Evolutionary conservation across 2,329 filamentous ascomycete genomes (phyloP).

Genomic region (Emmonsiellopsis sp.): DNA sequence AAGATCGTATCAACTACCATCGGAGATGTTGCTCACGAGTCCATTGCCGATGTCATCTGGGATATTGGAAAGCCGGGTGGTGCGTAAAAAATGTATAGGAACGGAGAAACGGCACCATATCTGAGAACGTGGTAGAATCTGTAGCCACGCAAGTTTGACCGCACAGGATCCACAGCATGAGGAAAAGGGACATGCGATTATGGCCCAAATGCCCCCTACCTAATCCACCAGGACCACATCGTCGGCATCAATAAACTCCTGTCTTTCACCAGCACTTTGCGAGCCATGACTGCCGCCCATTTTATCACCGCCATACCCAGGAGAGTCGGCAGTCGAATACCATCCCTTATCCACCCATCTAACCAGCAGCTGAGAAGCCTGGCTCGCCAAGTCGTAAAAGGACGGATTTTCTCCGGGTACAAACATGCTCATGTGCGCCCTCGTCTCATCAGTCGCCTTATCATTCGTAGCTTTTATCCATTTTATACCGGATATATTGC

Average conservation of each 20-base stretch:
- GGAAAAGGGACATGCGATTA: too few relatives aligned
- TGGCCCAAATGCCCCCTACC: background rate
- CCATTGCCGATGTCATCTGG: too few relatives aligned
- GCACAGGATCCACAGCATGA: too few relatives aligned
- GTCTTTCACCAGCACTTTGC: conserved; percentile 7
- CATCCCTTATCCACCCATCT: conserved; percentile 31
- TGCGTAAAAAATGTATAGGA: too few relatives aligned
- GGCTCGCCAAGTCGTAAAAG: conserved; percentile 30
- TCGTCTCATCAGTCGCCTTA: conserved; percentile 65
- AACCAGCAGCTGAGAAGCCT: conserved; percentile 29
- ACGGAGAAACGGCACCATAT: too few relatives aligned
- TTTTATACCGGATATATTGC: conserved; percentile 32
- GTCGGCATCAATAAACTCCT: conserved; percentile 23
- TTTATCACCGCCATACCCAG: conserved; percentile 13
- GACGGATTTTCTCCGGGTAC: conserved; percentile 33
- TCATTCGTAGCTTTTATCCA: conserved; percentile 73
- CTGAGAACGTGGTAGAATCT: too few relatives aligned
- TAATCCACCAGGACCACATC: conserved; percentile 28
- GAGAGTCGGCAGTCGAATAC: conserved; percentile 23
- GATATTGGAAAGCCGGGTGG: too few relatives aligned
- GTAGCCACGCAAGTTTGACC: too few relatives aligned
- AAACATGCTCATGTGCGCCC: conserved; percentile 59
- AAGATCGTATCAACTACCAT: too few relatives aligned
- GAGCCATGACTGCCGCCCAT: conserved; percentile 5
- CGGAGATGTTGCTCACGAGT: too few relatives aligned